Base-by-base conservation (phyloP, 371 early-diverging fungal species). In the Mucor racemosus region DNA sequence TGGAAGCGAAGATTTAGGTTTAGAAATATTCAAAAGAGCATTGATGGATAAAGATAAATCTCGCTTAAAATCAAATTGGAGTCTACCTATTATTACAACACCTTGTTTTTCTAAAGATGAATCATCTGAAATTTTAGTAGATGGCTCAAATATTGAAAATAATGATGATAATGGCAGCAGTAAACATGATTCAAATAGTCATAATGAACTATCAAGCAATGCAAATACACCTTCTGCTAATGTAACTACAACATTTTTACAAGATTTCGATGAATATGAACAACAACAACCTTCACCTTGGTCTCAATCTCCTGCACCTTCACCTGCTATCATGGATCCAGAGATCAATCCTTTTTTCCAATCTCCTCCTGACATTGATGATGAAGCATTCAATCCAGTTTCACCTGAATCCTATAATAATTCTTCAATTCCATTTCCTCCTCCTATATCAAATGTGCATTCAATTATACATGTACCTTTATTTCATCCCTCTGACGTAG, bases 281-380 rank as follows among this genome's bases (percentile, higher is more conserved):
- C 78, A 81, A 61, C 76, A 78, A 41, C 76, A 83, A 60, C 79
- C 84, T 1, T 81, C 80, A 4, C 82, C 89, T 19, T 88, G 89
- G 89, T 87, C 87, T 14, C 89, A 88, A 64, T 86, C 87, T 3
- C 89, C 89, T 31, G 84, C 85, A 31, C 86, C 87, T 11, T 86
- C 87, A 7, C 86, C 86, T 15, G 82, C 79, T 53, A 81, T 86
- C 68, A 85, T 85, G 77, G 88, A 89, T 56, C 78, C 87, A 13
- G 84, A 86, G 35, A 71, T 81, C 34, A 89, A 87, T 60, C 88
- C 88, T 0, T 86, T 87, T 62, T 87, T 85, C 62, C 85, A 84
- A 64, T 77, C 84, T 0, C 71, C 76, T 40, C 86, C 86, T 31
- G 79, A 78, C 26, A 87, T 86, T 61, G 88, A 89, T 40, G 87